Evolutionary conservation across 352 stramenopile genomes (phyloP).

Genomic region (Phytophthora megakarya): DNA sequence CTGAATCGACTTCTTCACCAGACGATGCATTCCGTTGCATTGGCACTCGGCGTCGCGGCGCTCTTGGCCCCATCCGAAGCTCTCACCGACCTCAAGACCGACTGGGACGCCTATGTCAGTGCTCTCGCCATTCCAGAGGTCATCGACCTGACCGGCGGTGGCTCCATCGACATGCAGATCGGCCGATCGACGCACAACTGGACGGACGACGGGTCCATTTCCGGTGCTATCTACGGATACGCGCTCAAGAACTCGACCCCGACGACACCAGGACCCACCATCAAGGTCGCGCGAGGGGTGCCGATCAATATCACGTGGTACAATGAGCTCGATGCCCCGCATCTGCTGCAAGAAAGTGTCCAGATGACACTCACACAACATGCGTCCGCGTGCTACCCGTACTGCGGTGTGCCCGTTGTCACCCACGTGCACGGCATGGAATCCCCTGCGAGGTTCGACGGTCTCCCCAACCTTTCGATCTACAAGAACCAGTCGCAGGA

Average conservation of each 20-base stretch:
- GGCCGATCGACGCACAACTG: constrained; percentile 42
- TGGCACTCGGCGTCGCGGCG: constrained; percentile 1
- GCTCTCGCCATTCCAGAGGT: constrained; percentile 44
- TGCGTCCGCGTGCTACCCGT: constrained; percentile 55
- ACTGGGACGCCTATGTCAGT: constrained; percentile 49
- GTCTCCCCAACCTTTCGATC: constrained; percentile 50
- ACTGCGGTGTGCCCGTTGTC: constrained; percentile 59
- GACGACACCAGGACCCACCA: constrained; percentile 42
- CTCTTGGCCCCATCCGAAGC: constrained; percentile 17
- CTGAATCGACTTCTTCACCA: constrained; percentile 1
- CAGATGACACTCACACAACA: constrained; percentile 36
- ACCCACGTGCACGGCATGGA: constrained; percentile 62
- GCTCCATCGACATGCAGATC: constrained; percentile 49
- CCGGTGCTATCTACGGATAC: constrained; percentile 49
- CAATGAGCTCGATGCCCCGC: constrained; percentile 43
- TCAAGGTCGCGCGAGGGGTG: constrained; percentile 40
- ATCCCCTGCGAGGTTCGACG: constrained; percentile 51
- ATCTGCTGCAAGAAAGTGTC: constrained; percentile 48
- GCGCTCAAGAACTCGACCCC: constrained; percentile 40
- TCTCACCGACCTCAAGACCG: constrained; percentile 43
- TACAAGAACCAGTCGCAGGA: constrained; percentile 61
- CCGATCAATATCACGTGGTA: constrained; percentile 49
- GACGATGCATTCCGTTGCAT: constrained; percentile 26
- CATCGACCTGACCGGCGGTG: constrained; percentile 43
- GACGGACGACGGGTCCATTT: constrained; percentile 38